Conservation (phyloP, 306 rosid species). For the Prunus dulcis region DNA sequence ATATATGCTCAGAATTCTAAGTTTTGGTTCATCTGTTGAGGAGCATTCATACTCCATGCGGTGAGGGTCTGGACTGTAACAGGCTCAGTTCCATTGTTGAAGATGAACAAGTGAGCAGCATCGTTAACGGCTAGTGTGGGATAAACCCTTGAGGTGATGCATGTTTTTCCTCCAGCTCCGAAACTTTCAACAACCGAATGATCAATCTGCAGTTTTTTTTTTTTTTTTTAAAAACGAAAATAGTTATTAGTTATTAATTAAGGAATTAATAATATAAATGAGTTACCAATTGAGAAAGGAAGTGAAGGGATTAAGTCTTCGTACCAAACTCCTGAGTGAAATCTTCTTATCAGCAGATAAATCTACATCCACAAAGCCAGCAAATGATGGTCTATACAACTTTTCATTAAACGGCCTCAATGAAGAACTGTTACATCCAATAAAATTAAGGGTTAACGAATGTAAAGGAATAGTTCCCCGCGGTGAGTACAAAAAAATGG, state of each 20-base stretch:
- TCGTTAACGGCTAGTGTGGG: constrained; percentile 53
- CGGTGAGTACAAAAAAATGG: no score
- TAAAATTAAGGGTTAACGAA: background rate
- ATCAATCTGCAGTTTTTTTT: constrained; percentile 72
- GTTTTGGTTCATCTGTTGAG: constrained; percentile 20
- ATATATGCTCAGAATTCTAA: background rate
- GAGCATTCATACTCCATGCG: constrained; percentile 83
- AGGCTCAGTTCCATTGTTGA: constrained; percentile 69
- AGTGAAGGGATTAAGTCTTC: background rate
- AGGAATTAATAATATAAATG: background rate
- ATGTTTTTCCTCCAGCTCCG: constrained; percentile 69
- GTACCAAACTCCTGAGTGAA: constrained; percentile 73
- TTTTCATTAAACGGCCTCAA: constrained; percentile 20
- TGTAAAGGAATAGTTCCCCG: no score
- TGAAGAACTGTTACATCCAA: constrained; percentile 44
- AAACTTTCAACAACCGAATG: constrained; percentile 83
- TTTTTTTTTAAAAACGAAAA: no score
- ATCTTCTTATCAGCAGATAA: constrained; percentile 41
- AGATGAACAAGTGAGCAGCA: constrained; percentile 59
- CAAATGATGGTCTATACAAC: constrained; percentile 70
- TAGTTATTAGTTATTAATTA: no score
- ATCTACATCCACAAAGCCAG: constrained; percentile 61
- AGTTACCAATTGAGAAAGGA: background rate
- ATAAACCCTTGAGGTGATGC: constrained; percentile 81
- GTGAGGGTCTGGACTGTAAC: constrained; percentile 43